Percentiles rank a stretch among this genome's conserved stretches.
These are phyloP conservation scores for Daucus carota DNA, from an alignment of 129 eudicot species.

Conservation along the genomic window DNA sequence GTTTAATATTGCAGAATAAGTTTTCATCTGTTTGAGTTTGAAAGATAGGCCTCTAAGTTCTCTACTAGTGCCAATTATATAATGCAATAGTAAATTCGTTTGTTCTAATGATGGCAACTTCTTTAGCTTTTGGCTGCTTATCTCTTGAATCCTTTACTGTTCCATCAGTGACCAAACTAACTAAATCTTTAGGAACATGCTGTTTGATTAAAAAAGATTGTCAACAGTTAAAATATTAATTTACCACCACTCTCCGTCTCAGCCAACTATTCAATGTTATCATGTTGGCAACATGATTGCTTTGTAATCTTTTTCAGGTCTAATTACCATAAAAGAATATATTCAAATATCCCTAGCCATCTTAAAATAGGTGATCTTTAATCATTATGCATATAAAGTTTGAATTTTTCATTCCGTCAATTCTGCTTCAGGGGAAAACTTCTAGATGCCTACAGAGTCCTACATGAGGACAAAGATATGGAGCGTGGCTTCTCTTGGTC, in stretches of 20 bases:
- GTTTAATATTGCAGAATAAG: background rate
- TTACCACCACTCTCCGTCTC: background rate
- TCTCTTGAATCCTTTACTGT: background rate
- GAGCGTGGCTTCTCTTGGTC: constrained; percentile 96
- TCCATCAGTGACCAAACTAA: background rate
- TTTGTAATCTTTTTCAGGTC: constrained; percentile 1
- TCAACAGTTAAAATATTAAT: background rate
- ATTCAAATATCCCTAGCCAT: background rate
- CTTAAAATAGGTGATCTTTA: background rate
- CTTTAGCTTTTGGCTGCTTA: background rate
- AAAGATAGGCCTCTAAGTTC: background rate
- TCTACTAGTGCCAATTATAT: background rate
- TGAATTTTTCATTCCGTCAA: background rate
- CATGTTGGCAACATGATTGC: background rate
- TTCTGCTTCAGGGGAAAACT: constrained; percentile 63
- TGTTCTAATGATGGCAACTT: background rate
- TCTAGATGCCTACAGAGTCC: constrained; percentile 71
- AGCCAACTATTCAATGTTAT: background rate
- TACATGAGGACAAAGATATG: constrained; percentile 75
- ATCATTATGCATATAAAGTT: background rate
- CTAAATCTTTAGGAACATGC: background rate
- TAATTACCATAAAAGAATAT: background rate
- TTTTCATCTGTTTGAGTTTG: background rate
- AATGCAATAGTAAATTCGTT: background rate
- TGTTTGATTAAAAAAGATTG: background rate